Conservation (phyloP, 1,139 yeast species). For the Pichia sp. region DNA sequence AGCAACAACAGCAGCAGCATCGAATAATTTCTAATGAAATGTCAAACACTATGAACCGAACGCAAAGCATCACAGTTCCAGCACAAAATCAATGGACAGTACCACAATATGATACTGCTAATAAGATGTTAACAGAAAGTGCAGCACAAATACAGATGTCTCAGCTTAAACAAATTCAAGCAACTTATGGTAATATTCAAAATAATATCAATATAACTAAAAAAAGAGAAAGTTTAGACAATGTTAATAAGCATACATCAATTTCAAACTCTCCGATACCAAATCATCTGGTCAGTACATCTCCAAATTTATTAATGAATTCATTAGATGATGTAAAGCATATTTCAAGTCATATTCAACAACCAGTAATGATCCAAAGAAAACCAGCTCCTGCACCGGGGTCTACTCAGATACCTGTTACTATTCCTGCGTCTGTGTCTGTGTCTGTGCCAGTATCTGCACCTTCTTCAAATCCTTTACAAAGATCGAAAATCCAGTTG, state of each 20-base stretch:
- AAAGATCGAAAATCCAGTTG: not conserved
- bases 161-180: conserved; percentile 25
- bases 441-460: not conserved
- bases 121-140: conserved; percentile 21
- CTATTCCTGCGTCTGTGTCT: not conserved
- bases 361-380: not conserved
- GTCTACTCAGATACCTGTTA: not conserved
- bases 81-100: not conserved
- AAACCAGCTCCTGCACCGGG: not conserved
- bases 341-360: not conserved
- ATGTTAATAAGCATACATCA: not conserved
- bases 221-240: conserved; percentile 9
- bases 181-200: conserved; percentile 26
- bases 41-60: conserved; percentile 1
- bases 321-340: not conserved
- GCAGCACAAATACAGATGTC: conserved; percentile 23
- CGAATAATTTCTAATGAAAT: not conserved
- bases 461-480: not conserved
- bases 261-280: not conserved
- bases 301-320: not conserved
- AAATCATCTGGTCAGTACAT: not conserved
- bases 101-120: conserved; percentile 17
- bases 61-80: not conserved
- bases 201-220: conserved; percentile 18
- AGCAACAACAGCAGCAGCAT: conserved; percentile 9